Evolutionary conservation across 768 basidiomycete genomes (phyloP).

Genomic region (Suillus plorans): DNA sequence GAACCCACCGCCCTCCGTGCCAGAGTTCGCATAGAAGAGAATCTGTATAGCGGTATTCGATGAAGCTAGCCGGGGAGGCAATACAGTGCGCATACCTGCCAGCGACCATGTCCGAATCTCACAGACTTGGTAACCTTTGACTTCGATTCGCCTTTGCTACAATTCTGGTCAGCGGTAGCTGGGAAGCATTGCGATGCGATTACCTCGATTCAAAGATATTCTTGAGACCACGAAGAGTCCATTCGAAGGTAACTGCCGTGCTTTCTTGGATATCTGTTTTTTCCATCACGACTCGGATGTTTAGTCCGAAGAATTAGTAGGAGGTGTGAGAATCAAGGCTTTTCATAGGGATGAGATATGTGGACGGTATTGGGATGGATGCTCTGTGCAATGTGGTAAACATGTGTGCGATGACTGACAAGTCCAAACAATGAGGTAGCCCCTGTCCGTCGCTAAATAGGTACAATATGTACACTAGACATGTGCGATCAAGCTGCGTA

Average conservation of each 20-base stretch:
- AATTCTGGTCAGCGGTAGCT: neutral
- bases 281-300: conserved; percentile 28
- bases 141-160: conserved; percentile 70
- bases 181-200: neutral
- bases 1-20: conserved; percentile 57
- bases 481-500: neutral
- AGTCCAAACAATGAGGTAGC: neutral
- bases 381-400: neutral
- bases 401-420: neutral
- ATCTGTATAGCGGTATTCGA: conserved; percentile 44
- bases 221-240: conserved; percentile 72
- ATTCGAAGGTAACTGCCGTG: conserved; percentile 65
- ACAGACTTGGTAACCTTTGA: conserved; percentile 76
- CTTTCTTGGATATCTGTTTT: conserved; percentile 48
- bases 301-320: neutral
- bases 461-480: neutral
- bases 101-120: conserved; percentile 73
- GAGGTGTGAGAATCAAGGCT: too few species aligned
- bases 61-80: neutral
- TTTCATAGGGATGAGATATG: neutral
- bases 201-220: conserved; percentile 71
- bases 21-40: conserved; percentile 83
- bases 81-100: conserved; percentile 52
- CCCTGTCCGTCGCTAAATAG: conserved; percentile 1
- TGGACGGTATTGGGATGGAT: neutral